Evolutionary conservation across 202 grass and related monocot species (phyloP), one percentile per base, ranked within the genome.

Genomic region (Setaria viridis): DNA sequence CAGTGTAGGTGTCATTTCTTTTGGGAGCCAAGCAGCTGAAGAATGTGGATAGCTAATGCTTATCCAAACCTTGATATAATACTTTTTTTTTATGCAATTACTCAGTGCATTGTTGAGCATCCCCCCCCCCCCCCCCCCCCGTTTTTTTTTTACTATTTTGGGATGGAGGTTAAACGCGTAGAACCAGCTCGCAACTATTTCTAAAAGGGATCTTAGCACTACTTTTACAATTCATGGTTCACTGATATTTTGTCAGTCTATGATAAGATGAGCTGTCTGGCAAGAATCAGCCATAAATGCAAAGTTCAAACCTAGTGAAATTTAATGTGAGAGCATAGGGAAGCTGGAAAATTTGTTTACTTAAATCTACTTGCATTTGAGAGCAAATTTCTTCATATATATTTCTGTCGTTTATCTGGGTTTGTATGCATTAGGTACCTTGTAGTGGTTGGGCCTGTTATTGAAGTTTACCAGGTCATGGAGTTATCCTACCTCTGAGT

Each of bases 11-110:
- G 1, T 60, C 14, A 47, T 54, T 54, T 19, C 10, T 32, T 68
- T 68, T 8, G 4, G 12, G 30, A 33, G 25, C 3, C 42, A 65
- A 63, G 8, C 9, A 65, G 21, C 46, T 34, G 29, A 82, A 67
- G 59, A 43, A 77, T 48, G 39, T 72, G n/a, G 33, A 67, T 43
- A 56, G 47, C n/a, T 69, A 79, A 67, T 74, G 11, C 51, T 53
- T 69, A 67, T 64, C 33, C 16, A 79, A 67, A 53, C 8, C 47
- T 62, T 79, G 67, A 41, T 66, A 1, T 14, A 6, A 39, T 37
- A 55, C 68, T 85, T 77, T 67, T 79, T 9, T 68, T 79, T 9
- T 25, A 51, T 56, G 10, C 79, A 43, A 70, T n/a, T 58, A 17
- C 29, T 41, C 8, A 10, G 6, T 81, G 25, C 30, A 21, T 14